Evolutionary conservation across 331 rosid genomes (phyloP).

Genomic region (Quercus tomentella): DNA sequence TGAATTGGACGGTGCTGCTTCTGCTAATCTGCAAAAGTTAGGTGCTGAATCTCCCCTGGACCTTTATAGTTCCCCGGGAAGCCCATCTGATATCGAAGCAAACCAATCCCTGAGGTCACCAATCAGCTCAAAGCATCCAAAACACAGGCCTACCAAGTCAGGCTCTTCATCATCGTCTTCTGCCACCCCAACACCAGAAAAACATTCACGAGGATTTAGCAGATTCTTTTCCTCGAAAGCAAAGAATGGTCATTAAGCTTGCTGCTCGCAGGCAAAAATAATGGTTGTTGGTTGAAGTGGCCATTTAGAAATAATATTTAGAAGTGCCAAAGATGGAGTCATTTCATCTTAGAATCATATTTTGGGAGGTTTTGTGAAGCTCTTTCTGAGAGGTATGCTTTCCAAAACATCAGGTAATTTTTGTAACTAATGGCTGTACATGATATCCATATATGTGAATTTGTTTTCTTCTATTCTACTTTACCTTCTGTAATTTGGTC

Average conservation of each 20-base stretch:
- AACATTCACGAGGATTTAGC: constrained; percentile 76
- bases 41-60: constrained; percentile 65
- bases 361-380: constrained; percentile 46
- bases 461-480: constrained; percentile 13
- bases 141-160: constrained; percentile 73
- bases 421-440: constrained; percentile 84
- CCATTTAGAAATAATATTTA: constrained; percentile 28
- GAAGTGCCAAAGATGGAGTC: constrained; percentile 27
- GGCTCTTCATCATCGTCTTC: constrained; percentile 69
- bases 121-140: constrained; percentile 35
- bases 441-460: constrained; percentile 59
- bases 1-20: constrained; percentile 45
- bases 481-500: constrained; percentile 35
- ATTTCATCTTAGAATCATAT: constrained; percentile 29
- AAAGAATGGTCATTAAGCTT: constrained; percentile 57
- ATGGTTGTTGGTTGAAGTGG: constrained; percentile 12
- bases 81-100: constrained; percentile 64
- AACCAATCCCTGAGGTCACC: constrained; percentile 53
- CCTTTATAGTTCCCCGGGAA: constrained; percentile 35
- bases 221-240: constrained; percentile 94
- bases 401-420: constrained; percentile 32
- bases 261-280: constrained; percentile 29
- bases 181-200: constrained; percentile 88
- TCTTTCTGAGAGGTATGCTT: constrained; percentile 22
- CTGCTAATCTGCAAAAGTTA: constrained; percentile 31